Percentiles rank a stretch among this genome's conserved stretches.
phyloP scores from a whole-genome alignment of 108 stramenopile genomes.

The Heterococcus sp. region DNA sequence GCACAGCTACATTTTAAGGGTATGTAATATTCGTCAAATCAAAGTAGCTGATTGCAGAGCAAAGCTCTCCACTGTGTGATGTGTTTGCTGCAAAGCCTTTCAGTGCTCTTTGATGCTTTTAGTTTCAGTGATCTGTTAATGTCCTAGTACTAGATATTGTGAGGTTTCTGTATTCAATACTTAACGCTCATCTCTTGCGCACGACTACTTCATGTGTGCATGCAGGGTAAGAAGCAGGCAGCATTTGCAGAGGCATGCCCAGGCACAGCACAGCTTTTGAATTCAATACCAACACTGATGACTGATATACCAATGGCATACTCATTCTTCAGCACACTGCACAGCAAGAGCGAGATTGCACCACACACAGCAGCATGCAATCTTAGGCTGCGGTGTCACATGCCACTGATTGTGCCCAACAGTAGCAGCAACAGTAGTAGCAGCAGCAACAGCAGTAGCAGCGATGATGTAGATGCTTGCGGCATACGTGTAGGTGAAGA shows the following conservation, averaged over 20 bases:
- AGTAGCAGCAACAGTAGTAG: too few relatives aligned
- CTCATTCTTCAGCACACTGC: slow-evolving; percentile 56
- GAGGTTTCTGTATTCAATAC: background rate
- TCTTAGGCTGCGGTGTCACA: slow-evolving; percentile 83
- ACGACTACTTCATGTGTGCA: background rate
- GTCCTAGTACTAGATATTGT: slow-evolving; percentile 17
- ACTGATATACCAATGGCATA: slow-evolving; percentile 49
- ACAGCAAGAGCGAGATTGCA: slow-evolving; percentile 57
- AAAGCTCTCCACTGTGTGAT: too few relatives aligned
- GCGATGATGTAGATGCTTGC: slow-evolving; percentile 44
- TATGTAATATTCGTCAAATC: too few relatives aligned
- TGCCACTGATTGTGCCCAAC: slow-evolving; percentile 82
- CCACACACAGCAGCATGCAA: slow-evolving; percentile 90
- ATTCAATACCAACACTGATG: slow-evolving; percentile 20
- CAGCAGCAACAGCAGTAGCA: background rate
- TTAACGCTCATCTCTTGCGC: background rate
- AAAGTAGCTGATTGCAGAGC: too few relatives aligned
- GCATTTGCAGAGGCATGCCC: background rate
- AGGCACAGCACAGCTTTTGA: background rate
- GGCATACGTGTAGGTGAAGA: slow-evolving; percentile 85
- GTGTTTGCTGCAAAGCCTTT: too few relatives aligned
- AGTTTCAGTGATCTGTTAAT: too few relatives aligned
- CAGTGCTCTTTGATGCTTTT: too few relatives aligned
- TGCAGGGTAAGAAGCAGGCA: background rate
- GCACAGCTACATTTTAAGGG: slow-evolving; percentile 46